Evolutionary conservation across 2,329 filamentous ascomycete species (phyloP).

Genomic region (Didymella keratinophila): DNA sequence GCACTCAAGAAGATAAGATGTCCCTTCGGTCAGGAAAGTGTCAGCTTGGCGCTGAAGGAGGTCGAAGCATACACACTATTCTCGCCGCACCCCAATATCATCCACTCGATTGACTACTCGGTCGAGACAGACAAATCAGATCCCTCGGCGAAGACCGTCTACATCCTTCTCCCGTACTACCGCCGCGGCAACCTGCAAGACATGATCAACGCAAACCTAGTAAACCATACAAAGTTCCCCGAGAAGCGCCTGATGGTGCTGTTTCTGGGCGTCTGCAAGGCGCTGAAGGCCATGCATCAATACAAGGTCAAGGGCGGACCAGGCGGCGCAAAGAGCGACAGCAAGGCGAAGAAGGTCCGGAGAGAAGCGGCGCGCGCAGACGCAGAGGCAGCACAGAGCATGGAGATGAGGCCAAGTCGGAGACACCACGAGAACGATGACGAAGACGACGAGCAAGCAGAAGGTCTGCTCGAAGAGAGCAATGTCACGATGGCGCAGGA

Average conservation of each 20-base stretch:
- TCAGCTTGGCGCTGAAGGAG: conserved; percentile 93
- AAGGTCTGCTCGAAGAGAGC: conserved; percentile 82
- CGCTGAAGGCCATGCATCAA: conserved; percentile 88
- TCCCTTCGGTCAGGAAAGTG: conserved; percentile 95
- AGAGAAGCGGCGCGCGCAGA: conserved; percentile 65
- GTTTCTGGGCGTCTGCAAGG: conserved; percentile 90
- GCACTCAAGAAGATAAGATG: conserved; percentile 99
- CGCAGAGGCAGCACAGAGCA: conserved; percentile 54
- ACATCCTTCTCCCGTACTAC: conserved; percentile 96
- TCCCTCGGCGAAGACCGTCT: conserved; percentile 86
- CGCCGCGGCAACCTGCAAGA: conserved; percentile 94
- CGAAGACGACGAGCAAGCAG: conserved; percentile 77
- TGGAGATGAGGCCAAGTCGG: conserved; percentile 54
- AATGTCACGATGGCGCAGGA: conserved; percentile 74
- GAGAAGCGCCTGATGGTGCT: conserved; percentile 87
- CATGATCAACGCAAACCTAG: conserved; percentile 96
- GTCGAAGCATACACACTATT: conserved; percentile 97
- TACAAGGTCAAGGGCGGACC: conserved; percentile 72
- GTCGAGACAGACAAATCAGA: conserved; percentile 76
- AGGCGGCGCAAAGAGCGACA: conserved; percentile 58
- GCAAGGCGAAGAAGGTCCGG: conserved; percentile 63
- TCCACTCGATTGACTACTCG: conserved; percentile 82
- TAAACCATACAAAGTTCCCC: conserved; percentile 91
- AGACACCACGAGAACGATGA: conserved; percentile 59
- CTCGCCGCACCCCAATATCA: conserved; percentile 81